These are phyloP conservation scores for Phytopythium chamaehyphon DNA, from an alignment of 352 stramenopile species.

Conservation along the genomic window DNA sequence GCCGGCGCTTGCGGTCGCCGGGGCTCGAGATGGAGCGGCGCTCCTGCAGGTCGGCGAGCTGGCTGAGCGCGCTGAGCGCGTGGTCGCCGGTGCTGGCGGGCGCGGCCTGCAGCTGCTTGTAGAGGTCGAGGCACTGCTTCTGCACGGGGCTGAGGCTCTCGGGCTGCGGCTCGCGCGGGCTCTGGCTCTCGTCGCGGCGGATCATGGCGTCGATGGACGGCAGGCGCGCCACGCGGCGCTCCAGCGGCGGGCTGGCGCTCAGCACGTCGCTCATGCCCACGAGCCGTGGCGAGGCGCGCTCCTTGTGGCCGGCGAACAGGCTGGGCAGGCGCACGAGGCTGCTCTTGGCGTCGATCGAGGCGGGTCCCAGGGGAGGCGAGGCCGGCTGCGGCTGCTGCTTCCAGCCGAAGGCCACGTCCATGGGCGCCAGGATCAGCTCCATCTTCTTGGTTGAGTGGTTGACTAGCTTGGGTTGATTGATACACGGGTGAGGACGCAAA, in stretches of 20 bases:
- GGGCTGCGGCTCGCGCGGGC: constrained; percentile 3
- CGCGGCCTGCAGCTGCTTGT: constrained; percentile 49
- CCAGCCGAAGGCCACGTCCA: constrained; percentile 39
- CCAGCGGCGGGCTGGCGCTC: constrained; percentile 37
- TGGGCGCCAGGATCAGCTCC: constrained; percentile 63
- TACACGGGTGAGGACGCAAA: constrained; percentile 10
- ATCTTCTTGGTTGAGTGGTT: constrained; percentile 17
- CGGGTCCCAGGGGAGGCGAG: constrained; percentile 8
- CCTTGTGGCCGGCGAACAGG: constrained; percentile 45
- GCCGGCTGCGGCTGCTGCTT: constrained; percentile 24
- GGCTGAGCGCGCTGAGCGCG: constrained; percentile 38
- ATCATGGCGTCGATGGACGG: constrained; percentile 72
- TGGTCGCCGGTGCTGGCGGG: constrained; percentile 30
- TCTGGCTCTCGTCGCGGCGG: constrained; percentile 37
- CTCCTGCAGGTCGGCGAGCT: constrained; percentile 22
- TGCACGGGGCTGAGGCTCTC: constrained; percentile 48
- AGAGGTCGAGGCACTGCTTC: constrained; percentile 62
- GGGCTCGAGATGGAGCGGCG: constrained; percentile 1
- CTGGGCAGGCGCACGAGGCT: constrained; percentile 45
- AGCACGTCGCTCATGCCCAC: constrained; percentile 69
- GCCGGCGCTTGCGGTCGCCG: constrained; percentile 17
- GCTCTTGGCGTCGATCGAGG: constrained; percentile 17
- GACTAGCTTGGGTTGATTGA: constrained; percentile 4
- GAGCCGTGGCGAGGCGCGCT: constrained; percentile 46
- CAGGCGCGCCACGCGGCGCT: constrained; percentile 33